phyloP scores from a whole-genome alignment of 495 filamentous ascomycete species.

The Xylaria bambusicola region DNA sequence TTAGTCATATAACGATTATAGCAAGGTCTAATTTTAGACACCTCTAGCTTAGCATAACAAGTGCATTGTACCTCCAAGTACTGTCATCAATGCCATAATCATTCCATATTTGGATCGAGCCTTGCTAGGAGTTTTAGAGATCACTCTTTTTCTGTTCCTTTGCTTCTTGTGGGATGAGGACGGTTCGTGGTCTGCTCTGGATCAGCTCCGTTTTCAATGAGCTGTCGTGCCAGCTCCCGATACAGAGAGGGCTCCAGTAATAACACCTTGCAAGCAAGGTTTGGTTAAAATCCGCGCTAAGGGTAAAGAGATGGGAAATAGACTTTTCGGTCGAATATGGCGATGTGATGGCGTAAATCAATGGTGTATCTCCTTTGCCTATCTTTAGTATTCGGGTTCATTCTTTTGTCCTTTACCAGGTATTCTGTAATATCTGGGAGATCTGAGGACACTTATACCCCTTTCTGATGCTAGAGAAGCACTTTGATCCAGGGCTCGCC shows the following conservation, averaged over 20 bases:
- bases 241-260: slow-evolving; percentile 3
- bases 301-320: background rate
- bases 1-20: too few species aligned
- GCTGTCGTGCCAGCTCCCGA: slow-evolving; percentile 1
- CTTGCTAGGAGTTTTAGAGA: background rate
- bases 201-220: slow-evolving; percentile 5
- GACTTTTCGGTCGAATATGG: slow-evolving; percentile 5
- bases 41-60: too few species aligned
- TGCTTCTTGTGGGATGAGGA: slow-evolving; percentile 5
- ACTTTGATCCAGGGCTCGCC: background rate
- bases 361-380: background rate
- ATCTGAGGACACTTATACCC: background rate
- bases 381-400: background rate
- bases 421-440: background rate
- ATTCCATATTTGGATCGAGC: slow-evolving; percentile 1
- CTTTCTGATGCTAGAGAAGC: background rate
- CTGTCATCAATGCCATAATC: too few species aligned
- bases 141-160: slow-evolving; percentile 2
- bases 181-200: background rate
- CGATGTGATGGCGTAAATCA: slow-evolving; percentile 1
- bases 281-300: background rate
- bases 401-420: background rate
- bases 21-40: too few species aligned
- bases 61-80: too few species aligned
- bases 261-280: background rate